These are phyloP conservation scores for Linderina pennispora DNA, from an alignment of 192 early-diverging fungal species.

Conservation along the genomic window DNA sequence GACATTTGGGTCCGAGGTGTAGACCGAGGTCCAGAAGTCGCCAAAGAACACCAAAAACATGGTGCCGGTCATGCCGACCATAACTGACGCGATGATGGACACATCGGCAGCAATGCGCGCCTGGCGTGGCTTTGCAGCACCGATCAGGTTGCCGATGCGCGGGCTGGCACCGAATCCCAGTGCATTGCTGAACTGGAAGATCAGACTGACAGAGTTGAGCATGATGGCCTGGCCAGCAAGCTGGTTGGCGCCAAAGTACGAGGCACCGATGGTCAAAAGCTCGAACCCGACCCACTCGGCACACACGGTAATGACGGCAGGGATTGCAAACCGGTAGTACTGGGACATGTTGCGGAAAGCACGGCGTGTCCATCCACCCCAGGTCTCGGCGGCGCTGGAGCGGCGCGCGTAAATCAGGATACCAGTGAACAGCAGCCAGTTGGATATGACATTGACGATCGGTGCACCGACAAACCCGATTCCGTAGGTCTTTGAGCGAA, in stretches of 20 bases:
- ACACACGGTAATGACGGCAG: constrained; percentile 74
- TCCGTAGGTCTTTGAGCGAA: constrained; percentile 54
- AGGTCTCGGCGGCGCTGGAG: constrained; percentile 61
- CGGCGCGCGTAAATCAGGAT: constrained; percentile 55
- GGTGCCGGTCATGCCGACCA: constrained; percentile 33
- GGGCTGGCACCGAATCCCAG: constrained; percentile 67
- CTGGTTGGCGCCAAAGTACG: constrained; percentile 62
- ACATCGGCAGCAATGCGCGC: constrained; percentile 54
- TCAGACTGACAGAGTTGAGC: constrained; percentile 58
- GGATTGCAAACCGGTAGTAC: constrained; percentile 64
- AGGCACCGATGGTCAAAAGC: constrained; percentile 59
- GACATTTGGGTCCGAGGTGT: constrained; percentile 62
- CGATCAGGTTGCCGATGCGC: constrained; percentile 71
- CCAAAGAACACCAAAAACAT: constrained; percentile 6
- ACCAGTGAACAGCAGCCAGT: constrained; percentile 60
- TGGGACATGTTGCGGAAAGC: constrained; percentile 56
- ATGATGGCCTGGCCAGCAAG: constrained; percentile 77
- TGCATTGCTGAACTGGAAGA: constrained; percentile 65
- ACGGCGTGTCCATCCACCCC: constrained; percentile 77
- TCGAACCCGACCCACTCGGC: constrained; percentile 82
- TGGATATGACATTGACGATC: constrained; percentile 60
- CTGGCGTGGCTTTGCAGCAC: constrained; percentile 47
- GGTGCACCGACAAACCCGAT: constrained; percentile 80
- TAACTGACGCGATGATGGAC: constrained; percentile 47
- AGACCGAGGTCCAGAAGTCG: constrained; percentile 38